Base-by-base conservation (phyloP, 176 grass and related monocot species). In the Saccharum spontaneum region DNA sequence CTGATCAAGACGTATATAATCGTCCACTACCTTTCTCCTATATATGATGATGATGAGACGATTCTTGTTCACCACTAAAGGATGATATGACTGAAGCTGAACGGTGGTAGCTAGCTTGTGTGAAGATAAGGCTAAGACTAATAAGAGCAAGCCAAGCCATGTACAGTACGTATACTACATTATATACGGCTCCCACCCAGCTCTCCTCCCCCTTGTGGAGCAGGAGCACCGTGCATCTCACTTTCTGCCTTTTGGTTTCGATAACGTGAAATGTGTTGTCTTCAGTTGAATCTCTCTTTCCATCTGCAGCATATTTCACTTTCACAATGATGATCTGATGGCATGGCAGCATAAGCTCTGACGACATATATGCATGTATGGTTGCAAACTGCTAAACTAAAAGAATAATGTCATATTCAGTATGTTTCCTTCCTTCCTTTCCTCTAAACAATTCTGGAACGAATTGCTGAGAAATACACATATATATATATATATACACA, bases 61-160 rank as follows among this genome's bases (percentile, higher is more conserved):
- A 8, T 73, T 73, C 41, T 57, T 57, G 18, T 73, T 73, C 70
- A 30, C 70, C 41, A 73, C 41, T 73, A 16, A 73, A 46, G 34
- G 52, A 57, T 30, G 30, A 57, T 22, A 23, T 44, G 67, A 13
- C 69, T 13, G 22, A 71, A 44, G 22, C 39, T 71, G 11, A 71
- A 44, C 23, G 69, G 69, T 57, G 52, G 52, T 22, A 54, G 52
- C 2, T n/a, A 24, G 22, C 39, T 49, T 5, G 44, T 74, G 7
- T 49, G 71, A 74, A 74, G 71, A 74, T 57, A 57, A 57, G 52
- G 52, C 52, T 57, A 22, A 57, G 52, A 55, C 49, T 73, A 73
- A 46, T 73, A 73, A 46, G 70, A 45, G 70, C 43, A 48, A 48
- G 71, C 23, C 70, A 46, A 73, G n/a, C 15, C 40, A 46, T 46